These are phyloP conservation scores for Fusarium sororula DNA, from an alignment of 2,329 filamentous ascomycete genomes.

Conservation along the genomic window DNA sequence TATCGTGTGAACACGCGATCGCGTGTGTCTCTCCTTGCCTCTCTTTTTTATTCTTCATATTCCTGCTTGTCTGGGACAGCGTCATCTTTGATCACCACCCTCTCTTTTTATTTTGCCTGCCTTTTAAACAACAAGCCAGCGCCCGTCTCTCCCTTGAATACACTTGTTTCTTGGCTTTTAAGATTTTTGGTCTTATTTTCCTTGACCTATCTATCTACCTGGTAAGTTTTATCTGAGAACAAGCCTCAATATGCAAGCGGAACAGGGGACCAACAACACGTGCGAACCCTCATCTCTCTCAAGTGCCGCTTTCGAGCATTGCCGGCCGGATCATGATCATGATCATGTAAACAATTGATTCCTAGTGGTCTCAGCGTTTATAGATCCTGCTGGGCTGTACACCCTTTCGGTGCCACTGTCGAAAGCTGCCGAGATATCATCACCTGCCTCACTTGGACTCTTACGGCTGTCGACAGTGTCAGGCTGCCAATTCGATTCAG, in stretches of 20 bases:
- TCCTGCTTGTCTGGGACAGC: slow-evolving; percentile 27
- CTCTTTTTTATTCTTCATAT: slow-evolving; percentile 6
- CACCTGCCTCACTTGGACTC: slow-evolving; percentile 9
- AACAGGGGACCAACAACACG: background rate
- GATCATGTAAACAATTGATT: background rate
- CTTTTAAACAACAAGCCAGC: background rate
- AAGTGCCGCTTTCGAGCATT: slow-evolving; percentile 14
- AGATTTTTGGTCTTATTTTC: background rate
- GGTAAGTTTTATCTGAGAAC: slow-evolving; percentile 22
- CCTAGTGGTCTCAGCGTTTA: slow-evolving; percentile 12
- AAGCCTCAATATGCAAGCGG: slow-evolving; percentile 14
- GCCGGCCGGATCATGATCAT: background rate
- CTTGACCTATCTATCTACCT: slow-evolving; percentile 7
- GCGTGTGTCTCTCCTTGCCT: slow-evolving; percentile 33
- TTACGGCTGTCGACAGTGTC: slow-evolving; percentile 4
- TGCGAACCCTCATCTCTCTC: background rate
- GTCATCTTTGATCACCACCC: slow-evolving; percentile 19
- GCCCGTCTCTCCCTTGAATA: slow-evolving; percentile 19
- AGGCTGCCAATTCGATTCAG: slow-evolving; percentile 1
- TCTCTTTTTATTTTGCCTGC: slow-evolving; percentile 23
- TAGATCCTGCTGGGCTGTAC: background rate
- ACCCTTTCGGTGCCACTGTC: background rate
- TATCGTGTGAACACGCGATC: slow-evolving; percentile 41
- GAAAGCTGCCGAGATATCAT: background rate
- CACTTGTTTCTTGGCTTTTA: background rate